A percentile compares a stretch with the other conserved stretches of the same genome.
Evolutionary conservation across 441 rosid species (phyloP).

Genomic region (Pelargonium hybrid): DNA sequence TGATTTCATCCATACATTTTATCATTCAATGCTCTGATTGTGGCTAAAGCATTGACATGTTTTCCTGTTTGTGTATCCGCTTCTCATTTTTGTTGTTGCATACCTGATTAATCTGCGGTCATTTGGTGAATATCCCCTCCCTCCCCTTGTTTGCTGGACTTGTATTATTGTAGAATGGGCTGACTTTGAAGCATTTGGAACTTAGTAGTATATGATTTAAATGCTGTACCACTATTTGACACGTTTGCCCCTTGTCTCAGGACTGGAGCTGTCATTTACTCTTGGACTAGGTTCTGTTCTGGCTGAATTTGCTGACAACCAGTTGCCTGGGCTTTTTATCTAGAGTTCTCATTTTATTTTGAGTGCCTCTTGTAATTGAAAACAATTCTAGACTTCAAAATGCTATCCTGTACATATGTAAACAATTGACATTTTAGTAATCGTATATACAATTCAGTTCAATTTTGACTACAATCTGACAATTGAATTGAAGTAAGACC

Average conservation of each 20-base stretch:
- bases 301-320: constrained; percentile 11
- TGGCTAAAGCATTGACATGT: background rate
- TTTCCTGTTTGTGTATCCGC: background rate
- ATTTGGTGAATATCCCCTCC: background rate
- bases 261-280: constrained; percentile 8
- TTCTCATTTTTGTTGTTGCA: no score
- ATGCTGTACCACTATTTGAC: background rate
- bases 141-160: background rate
- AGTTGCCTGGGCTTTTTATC: constrained; percentile 8
- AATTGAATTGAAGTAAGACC: constrained; percentile 12
- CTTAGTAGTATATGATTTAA: background rate
- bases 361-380: constrained; percentile 10
- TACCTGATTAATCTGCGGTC: background rate
- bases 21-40: background rate
- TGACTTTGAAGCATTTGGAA: background rate
- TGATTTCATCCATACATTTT: background rate
- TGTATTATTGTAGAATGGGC: background rate
- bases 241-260: constrained; percentile 7
- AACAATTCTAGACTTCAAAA: background rate
- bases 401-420: constrained; percentile 8
- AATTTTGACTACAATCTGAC: constrained; percentile 4
- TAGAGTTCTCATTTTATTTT: constrained; percentile 12
- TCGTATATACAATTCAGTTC: constrained; percentile 6
- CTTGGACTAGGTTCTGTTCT: constrained; percentile 5
- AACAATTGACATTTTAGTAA: constrained; percentile 7